Base-by-base conservation (phyloP, 169 alveolate species). In the Eimeria nieschulzi region DNA sequence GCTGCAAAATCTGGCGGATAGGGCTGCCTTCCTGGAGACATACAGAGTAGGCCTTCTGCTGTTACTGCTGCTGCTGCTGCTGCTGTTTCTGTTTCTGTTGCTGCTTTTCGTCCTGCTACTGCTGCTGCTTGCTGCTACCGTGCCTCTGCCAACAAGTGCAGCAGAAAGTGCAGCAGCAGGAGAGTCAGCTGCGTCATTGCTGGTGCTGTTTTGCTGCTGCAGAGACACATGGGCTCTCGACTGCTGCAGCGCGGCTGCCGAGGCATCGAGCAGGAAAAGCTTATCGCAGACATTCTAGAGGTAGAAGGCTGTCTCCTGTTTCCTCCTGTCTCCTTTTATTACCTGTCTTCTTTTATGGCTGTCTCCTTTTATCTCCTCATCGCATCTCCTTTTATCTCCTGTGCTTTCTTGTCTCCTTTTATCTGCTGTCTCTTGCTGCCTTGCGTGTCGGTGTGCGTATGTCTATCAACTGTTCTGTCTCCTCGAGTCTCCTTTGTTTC, bases 231-330 rank as follows among this genome's bases (percentile, higher is more conserved):
- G 83, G 83, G 83, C 13, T 25, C 39, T 46, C 66, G 83, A 46
- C 26, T 76, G 85, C 85, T 76, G 85, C 85, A 51, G 70, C 71
- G 85, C 56, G 70, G 85, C 25, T 53, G 70, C 25, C 33, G 70
- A n/a, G 85, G 71, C 5, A 46, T 54, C 19, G 85, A 53, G 70
- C 85, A 76, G 0, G 85, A 51, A 23, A 76, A 76, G 51, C 46
- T 76, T 15, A 53, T 76, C 23, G 85, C 71, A 0, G 85, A 53
- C 17, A 39, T 54, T 53, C 70, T 76, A 17, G 68, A 53, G 85
- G 70, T 76, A n/a, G 51, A 59, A 55, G 46, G 46, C 46, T 33
- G 46, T 33, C 46, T 33, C 46, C 46, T 33, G 46, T 5, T 5
- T 59, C n/a, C 15, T 59, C 9, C 68, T n/a, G n/a, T 59, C n/a